These are phyloP conservation scores for Phyllachora maydis DNA, from an alignment of 2,329 filamentous ascomycete species.

Conservation along the genomic window DNA sequence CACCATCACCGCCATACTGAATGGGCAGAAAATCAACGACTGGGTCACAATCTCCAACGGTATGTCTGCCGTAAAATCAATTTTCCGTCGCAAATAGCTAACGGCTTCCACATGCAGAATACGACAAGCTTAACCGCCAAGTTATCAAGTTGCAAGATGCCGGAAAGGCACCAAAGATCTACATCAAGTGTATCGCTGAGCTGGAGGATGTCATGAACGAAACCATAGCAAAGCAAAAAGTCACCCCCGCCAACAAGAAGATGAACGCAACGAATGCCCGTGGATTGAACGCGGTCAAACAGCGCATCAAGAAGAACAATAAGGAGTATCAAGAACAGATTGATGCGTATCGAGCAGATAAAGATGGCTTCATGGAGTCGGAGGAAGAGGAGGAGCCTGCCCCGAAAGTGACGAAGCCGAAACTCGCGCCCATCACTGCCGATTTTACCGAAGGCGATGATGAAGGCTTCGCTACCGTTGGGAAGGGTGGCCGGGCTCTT, in stretches of 20 bases:
- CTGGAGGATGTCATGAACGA: conserved; percentile 91
- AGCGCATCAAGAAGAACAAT: conserved; percentile 97
- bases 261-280: conserved; percentile 94
- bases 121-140: conserved; percentile 84
- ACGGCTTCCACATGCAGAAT: too few species aligned
- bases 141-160: conserved; percentile 58
- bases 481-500: conserved; percentile 71
- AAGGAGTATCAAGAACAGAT: conserved; percentile 82
- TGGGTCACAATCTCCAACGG: conserved; percentile 84
- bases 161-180: conserved; percentile 69
- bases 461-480: conserved; percentile 76
- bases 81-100: too few species aligned
- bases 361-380: conserved; percentile 73
- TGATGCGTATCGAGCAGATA: conserved; percentile 67
- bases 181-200: conserved; percentile 83
- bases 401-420: conserved; percentile 29
- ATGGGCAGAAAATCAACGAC: conserved; percentile 92
- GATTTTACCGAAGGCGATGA: conserved; percentile 45
- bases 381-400: conserved; percentile 46
- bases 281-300: conserved; percentile 90
- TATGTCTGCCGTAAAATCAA: conserved; percentile 25
- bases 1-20: conserved; percentile 81
- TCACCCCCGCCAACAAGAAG: conserved; percentile 88
- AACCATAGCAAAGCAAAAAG: conserved; percentile 86
- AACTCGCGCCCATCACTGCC: conserved; percentile 20